Conservation (phyloP, 106 monocot genomes). For the Dendrobium officinale region DNA sequence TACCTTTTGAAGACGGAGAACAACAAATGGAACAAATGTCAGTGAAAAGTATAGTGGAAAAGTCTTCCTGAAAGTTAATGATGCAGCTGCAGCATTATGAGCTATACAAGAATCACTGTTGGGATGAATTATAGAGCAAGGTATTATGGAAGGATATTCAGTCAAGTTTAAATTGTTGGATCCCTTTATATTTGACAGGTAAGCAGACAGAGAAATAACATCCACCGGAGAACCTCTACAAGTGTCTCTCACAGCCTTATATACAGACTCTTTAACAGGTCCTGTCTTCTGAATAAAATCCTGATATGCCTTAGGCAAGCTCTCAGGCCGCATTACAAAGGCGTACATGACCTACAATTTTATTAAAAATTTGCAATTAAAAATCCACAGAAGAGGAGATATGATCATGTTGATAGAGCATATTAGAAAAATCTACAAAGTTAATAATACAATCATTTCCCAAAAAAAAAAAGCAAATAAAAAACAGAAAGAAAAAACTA, state of each 20-base stretch:
- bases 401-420: not conserved
- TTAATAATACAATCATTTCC: not conserved
- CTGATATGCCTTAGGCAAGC: slow-evolving; percentile 93
- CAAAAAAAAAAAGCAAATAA: not conserved
- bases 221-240: slow-evolving; percentile 80
- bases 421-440: not conserved
- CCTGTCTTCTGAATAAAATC: slow-evolving; percentile 99
- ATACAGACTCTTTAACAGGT: slow-evolving; percentile 86
- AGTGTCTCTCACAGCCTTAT: slow-evolving; percentile 85
- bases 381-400: slow-evolving; percentile 1
- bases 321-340: slow-evolving; percentile 97
- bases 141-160: slow-evolving; percentile 69
- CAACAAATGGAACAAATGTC: slow-evolving; percentile 95
- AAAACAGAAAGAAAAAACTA: not conserved
- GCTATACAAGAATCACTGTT: slow-evolving; percentile 59
- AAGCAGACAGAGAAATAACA: slow-evolving; percentile 57
- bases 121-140: slow-evolving; percentile 94
- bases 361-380: not conserved
- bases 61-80: slow-evolving; percentile 84
- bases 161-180: slow-evolving; percentile 33
- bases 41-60: slow-evolving; percentile 98
- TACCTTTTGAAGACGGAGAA: slow-evolving; percentile 97
- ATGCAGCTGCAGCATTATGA: slow-evolving; percentile 58
- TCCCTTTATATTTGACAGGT: slow-evolving; percentile 52
- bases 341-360: slow-evolving; percentile 92